Evolutionary conservation across 176 grass and related monocot species (phyloP).

Genomic region (Carex parvula): DNA sequence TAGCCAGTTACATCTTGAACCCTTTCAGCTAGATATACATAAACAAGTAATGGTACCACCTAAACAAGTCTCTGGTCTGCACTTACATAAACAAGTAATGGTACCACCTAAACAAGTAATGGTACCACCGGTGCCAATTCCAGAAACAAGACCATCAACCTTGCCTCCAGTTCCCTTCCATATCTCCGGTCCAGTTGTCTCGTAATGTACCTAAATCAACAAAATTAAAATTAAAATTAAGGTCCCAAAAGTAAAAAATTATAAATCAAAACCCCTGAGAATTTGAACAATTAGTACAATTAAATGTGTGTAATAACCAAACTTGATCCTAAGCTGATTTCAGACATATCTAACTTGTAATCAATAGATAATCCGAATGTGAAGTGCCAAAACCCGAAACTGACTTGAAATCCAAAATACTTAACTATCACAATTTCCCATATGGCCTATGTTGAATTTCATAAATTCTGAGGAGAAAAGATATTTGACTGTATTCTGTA

Average conservation of each 20-base stretch:
- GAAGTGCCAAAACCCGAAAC: neutral
- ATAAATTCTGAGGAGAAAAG: too few relatives aligned
- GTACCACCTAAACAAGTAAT: too few relatives aligned
- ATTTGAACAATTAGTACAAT: neutral
- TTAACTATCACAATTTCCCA: neutral
- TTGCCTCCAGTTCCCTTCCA: constrained; percentile 71
- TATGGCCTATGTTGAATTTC: too few relatives aligned
- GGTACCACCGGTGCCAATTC: constrained; percentile 92
- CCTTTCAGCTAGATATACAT: too few relatives aligned
- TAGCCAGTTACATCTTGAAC: too few relatives aligned
- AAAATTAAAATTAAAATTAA: constrained; percentile 24
- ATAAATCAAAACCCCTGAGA: neutral
- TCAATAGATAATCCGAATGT: neutral
- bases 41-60: too few relatives aligned
- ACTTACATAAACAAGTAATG: too few relatives aligned
- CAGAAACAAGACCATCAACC: constrained; percentile 68
- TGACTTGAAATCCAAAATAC: neutral
- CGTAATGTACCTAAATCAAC: constrained; percentile 64
- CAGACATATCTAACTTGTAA: neutral
- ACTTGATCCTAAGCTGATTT: neutral
- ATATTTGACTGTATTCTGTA: too few relatives aligned
- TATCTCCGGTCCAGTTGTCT: constrained; percentile 93
- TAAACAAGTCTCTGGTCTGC: too few relatives aligned
- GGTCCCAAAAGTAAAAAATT: constrained; percentile 2
- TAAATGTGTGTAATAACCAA: neutral